Conservation (phyloP, 2,329 filamentous ascomycete species). For the Verruconis gallopava region DNA sequence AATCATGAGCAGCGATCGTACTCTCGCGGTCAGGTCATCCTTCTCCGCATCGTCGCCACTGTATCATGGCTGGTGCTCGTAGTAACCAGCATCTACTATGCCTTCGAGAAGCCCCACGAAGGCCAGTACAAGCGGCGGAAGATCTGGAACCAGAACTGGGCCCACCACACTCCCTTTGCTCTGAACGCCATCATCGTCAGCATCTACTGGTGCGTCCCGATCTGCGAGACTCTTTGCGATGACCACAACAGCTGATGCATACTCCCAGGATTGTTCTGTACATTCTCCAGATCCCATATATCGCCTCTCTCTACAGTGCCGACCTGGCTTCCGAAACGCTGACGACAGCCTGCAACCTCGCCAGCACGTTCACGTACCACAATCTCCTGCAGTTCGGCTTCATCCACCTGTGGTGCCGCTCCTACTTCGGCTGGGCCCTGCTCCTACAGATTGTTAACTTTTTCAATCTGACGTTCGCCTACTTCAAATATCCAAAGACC, state of each 20-base stretch:
- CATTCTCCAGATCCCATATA: constrained; percentile 61
- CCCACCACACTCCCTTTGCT: constrained; percentile 58
- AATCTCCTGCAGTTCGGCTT: constrained; percentile 75
- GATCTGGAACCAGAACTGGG: constrained; percentile 63
- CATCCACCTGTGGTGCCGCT: constrained; percentile 69
- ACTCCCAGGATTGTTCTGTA: constrained; percentile 44
- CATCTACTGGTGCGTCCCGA: constrained; percentile 58
- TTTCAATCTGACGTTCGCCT: constrained; percentile 63
- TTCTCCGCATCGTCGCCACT: constrained; percentile 65
- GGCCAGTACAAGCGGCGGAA: constrained; percentile 32
- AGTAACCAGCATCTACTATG: constrained; percentile 62
- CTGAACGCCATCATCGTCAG: constrained; percentile 50
- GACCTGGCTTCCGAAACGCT: constrained; percentile 42
- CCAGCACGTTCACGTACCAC: constrained; percentile 72
- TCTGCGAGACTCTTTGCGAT: neutral
- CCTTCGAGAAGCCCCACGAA: constrained; percentile 45
- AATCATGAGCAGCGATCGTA: constrained; percentile 4
- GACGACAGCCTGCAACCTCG: constrained; percentile 61
- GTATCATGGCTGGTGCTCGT: constrained; percentile 64
- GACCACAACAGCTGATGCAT: neutral
- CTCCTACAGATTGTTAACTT: constrained; percentile 69
- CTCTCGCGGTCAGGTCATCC: constrained; percentile 38
- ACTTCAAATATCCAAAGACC: constrained; percentile 65
- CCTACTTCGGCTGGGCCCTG: constrained; percentile 63
- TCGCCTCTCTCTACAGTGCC: constrained; percentile 61